These are phyloP conservation scores for Lotus japonicus DNA, from an alignment of 306 rosid species.

Conservation along the genomic window DNA sequence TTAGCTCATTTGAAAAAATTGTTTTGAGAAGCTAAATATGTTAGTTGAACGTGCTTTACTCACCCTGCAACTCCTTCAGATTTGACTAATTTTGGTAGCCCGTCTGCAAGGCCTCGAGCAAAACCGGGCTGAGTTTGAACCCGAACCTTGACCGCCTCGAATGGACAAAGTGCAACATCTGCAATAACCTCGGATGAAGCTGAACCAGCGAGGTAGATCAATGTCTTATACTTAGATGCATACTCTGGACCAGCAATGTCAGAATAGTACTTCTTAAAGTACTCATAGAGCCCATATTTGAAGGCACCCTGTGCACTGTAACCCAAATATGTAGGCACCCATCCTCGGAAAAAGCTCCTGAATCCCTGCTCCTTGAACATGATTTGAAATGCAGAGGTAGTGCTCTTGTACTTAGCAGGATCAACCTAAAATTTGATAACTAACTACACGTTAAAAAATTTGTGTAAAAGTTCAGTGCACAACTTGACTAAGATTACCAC, in stretches of 20 bases:
- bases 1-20: too few relatives aligned
- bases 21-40: too few relatives aligned
- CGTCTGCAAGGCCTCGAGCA: slow-evolving; percentile 85
- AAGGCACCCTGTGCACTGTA: slow-evolving; percentile 97
- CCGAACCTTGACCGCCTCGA: slow-evolving; percentile 87
- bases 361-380: slow-evolving; percentile 76
- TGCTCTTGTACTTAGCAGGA: slow-evolving; percentile 67
- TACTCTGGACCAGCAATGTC: slow-evolving; percentile 87
- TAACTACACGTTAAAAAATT: not conserved
- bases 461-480: too few relatives aligned
- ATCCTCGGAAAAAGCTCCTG: slow-evolving; percentile 74
- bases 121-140: slow-evolving; percentile 95
- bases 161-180: slow-evolving; percentile 87
- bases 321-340: slow-evolving; percentile 90
- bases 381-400: slow-evolving; percentile 73
- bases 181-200: slow-evolving; percentile 95
- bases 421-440: slow-evolving; percentile 51
- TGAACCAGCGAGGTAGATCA: slow-evolving; percentile 90
- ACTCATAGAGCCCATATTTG: slow-evolving; percentile 88
- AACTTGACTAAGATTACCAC: too few relatives aligned
- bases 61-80: slow-evolving; percentile 92
- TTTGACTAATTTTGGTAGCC: slow-evolving; percentile 67
- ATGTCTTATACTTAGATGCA: slow-evolving; percentile 86
- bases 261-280: slow-evolving; percentile 83
- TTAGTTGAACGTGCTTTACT: not conserved